Evolutionary conservation across 805 yeast genomes (phyloP), one percentile per base, ranked within the genome.

Genomic region (Candida sphagnicola): DNA sequence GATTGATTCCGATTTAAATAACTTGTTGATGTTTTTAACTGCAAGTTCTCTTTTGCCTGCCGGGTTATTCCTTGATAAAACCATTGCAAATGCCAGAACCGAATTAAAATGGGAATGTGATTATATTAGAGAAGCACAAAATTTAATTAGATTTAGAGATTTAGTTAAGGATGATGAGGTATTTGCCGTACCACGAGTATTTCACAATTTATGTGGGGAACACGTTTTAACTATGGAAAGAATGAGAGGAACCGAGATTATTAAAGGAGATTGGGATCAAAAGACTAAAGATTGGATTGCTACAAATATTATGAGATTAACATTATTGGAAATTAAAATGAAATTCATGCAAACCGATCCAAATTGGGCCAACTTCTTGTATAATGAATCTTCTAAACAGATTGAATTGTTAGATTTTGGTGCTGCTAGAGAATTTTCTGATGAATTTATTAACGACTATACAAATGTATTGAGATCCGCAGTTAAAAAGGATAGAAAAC

Each of bases 71-170:
- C 72, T 95, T 32, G 98, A 93, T 48, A 85, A 83, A 50, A 87
- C 97, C 16, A 80, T 93, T 41, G 96, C 85, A 16, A 91, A 89
- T 61, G 98, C 99, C 1, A 75, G 99, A 48, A 78, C 77, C 13
- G 99, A 93, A 59, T 71, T 93, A 48, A 89, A 88, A 50, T 91
- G 98, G 98, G 99, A 93, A 63, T 91, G 98, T 63, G 98, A 93
- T 62, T 93, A 93, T 56, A 62, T 81, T 18, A 78, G 98, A 47
- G 99, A 93, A 60, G 95, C 96, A 1, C 75, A 74, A 42, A 82
- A 82, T 51, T 65, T 90, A 47, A 78, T 77, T 31, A 72, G 81
- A 46, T 91, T 87, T 64, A 63, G 77, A 19, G 78, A 78, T 38
- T 65, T 87, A 46, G 47, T 69, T 25, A 53, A 62, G 37, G 77